phyloP scores from a whole-genome alignment of 2,329 filamentous ascomycete genomes.

The Cryphonectria japonica region DNA sequence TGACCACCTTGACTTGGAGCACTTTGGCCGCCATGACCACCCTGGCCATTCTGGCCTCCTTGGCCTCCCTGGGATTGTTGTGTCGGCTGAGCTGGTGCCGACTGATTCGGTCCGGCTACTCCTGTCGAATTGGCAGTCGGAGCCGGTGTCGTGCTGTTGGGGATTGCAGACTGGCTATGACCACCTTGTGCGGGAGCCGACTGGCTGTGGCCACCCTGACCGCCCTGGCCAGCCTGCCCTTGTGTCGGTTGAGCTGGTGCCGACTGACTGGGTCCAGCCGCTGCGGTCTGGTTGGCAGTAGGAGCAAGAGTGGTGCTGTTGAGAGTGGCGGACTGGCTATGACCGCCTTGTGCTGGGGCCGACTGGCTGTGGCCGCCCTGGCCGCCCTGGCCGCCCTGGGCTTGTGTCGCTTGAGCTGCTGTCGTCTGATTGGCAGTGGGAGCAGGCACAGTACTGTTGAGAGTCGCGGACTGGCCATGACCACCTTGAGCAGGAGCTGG shows the following conservation, averaged over 20 bases:
- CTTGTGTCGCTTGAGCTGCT: neutral
- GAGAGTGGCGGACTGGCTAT: neutral
- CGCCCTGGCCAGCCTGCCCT: neutral
- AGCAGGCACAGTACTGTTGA: conserved; percentile 19
- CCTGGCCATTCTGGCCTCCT: neutral
- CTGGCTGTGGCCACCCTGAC: neutral
- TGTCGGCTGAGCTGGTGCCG: neutral
- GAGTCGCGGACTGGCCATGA: conserved; percentile 5
- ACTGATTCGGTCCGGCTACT: neutral
- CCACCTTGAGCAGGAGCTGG: conserved; percentile 15
- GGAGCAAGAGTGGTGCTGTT: conserved; percentile 24
- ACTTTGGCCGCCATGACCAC: neutral
- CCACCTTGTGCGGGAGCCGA: conserved; percentile 13
- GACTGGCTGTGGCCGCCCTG: conserved; percentile 1
- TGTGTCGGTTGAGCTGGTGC: neutral
- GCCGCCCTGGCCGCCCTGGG: neutral
- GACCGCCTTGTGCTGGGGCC: conserved; percentile 1
- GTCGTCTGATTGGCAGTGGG: conserved; percentile 7
- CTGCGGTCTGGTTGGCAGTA: conserved; percentile 8
- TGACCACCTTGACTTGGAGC: neutral
- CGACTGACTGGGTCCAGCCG: neutral
- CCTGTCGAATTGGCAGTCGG: conserved; percentile 14
- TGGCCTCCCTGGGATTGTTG: neutral
- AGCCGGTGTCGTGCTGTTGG: conserved; percentile 20
- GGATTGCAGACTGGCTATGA: conserved; percentile 9